phyloP scores from a whole-genome alignment of 495 filamentous ascomycete species.

The Hamigera avellanea region DNA sequence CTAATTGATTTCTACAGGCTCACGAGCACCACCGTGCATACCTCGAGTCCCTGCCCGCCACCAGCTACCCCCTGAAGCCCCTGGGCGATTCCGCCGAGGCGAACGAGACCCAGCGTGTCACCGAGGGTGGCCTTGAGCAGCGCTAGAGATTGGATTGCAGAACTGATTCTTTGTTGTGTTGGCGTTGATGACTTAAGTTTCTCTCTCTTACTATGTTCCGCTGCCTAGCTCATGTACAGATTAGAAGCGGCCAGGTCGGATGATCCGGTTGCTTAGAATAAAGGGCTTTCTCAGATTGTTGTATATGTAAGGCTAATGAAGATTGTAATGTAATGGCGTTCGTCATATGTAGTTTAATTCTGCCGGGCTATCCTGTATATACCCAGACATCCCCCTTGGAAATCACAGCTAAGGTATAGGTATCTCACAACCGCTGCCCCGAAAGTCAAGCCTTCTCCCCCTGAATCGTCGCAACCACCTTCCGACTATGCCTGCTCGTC shows the following conservation, averaged over 20 bases:
- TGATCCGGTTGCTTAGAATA: too few relatives aligned
- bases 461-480: slow-evolving; percentile 87
- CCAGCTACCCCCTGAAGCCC: slow-evolving; percentile 62
- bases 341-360: too few relatives aligned
- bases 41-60: slow-evolving; percentile 66
- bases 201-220: neutral
- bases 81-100: slow-evolving; percentile 38
- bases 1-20: too few relatives aligned
- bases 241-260: too few relatives aligned
- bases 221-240: neutral
- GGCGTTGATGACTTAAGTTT: slow-evolving; percentile 31
- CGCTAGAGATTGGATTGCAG: slow-evolving; percentile 36
- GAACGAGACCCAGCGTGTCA: slow-evolving; percentile 42
- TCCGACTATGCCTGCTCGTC: slow-evolving; percentile 58
- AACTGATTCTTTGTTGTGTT: slow-evolving; percentile 24
- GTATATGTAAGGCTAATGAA: too few relatives aligned
- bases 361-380: too few relatives aligned
- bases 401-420: too few relatives aligned
- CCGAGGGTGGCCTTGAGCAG: slow-evolving; percentile 39
- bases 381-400: too few relatives aligned
- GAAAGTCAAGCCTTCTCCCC: slow-evolving; percentile 68
- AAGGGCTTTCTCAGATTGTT: too few relatives aligned
- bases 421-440: too few relatives aligned
- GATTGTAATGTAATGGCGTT: too few relatives aligned
- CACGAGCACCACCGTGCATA: slow-evolving; percentile 75